Percentiles rank a stretch among this genome's conserved stretches.
Evolutionary conservation across 1,284 basidiomycete species (phyloP).

Genomic region (Leccinum solheimii): DNA sequence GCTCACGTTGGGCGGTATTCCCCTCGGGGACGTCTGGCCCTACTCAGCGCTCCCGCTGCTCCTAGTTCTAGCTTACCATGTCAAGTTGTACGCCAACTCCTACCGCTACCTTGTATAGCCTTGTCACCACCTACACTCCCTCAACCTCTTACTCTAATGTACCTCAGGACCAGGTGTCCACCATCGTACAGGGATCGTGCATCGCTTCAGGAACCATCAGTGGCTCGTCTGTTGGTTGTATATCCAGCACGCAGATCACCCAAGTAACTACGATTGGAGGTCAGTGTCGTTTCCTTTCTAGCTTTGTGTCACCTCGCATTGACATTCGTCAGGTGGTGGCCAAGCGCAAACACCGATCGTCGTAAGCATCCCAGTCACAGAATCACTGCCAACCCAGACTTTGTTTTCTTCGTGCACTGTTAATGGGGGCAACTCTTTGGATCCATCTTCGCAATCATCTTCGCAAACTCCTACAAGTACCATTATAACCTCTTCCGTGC

Average conservation of each 20-base stretch:
- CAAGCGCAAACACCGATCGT: conserved; percentile 39
- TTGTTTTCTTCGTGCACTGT: conserved; percentile 38
- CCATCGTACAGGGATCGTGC: conserved; percentile 35
- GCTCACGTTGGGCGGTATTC: conserved; percentile 58
- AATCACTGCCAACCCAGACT: conserved; percentile 39
- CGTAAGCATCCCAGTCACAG: conserved; percentile 33
- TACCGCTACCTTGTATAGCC: conserved; percentile 41
- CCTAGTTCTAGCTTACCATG: conserved; percentile 16
- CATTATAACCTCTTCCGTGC: conserved; percentile 27
- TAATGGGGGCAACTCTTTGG: neutral
- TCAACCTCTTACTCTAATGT: conserved; percentile 39
- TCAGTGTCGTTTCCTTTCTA: conserved; percentile 20
- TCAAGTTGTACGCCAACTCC: conserved; percentile 36
- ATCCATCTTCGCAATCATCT: conserved; percentile 5
- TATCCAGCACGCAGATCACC: conserved; percentile 28
- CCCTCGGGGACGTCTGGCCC: conserved; percentile 91
- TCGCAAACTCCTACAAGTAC: conserved; percentile 5
- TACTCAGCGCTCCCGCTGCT: conserved; percentile 52
- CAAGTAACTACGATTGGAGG: conserved; percentile 36
- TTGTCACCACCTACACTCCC: conserved; percentile 33
- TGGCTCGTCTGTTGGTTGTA: conserved; percentile 31
- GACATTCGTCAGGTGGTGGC: conserved; percentile 28
- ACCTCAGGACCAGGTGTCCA: conserved; percentile 30
- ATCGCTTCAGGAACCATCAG: conserved; percentile 29
- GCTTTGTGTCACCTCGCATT: neutral